phyloP scores from a whole-genome alignment of 352 stramenopile genomes.

The Discostella stelligera region DNA sequence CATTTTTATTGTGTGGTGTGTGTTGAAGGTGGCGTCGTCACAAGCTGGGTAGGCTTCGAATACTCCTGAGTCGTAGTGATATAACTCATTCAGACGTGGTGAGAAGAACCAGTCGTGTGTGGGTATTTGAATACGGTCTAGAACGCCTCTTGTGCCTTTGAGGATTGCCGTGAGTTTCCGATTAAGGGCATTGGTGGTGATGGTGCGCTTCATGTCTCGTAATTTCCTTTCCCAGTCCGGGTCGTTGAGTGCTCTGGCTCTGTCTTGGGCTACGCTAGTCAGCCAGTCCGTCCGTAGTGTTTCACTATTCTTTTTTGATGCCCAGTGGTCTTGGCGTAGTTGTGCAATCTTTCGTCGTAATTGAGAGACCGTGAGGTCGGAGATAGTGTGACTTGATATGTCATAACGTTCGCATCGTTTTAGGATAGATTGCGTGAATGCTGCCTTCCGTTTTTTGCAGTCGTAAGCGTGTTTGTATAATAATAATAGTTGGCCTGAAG shows the following conservation, averaged over 20 bases:
- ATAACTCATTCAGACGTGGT: constrained; percentile 10
- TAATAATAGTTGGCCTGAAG: neutral
- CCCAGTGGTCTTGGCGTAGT: too few relatives aligned
- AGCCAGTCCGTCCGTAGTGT: constrained; percentile 7
- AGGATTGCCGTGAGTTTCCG: constrained; percentile 4
- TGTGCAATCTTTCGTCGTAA: too few relatives aligned
- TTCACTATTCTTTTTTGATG: too few relatives aligned
- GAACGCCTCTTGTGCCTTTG: neutral
- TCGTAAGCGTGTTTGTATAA: constrained; percentile 6
- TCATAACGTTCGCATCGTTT: neutral
- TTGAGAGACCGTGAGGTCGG: too few relatives aligned
- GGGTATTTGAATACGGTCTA: constrained; percentile 23
- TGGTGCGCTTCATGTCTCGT: neutral
- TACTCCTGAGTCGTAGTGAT: constrained; percentile 17
- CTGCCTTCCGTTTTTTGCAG: neutral
- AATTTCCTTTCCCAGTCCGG: constrained; percentile 18
- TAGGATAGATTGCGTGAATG: neutral
- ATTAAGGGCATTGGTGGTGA: constrained; percentile 6
- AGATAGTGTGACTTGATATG: too few relatives aligned
- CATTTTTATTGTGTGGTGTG: constrained; percentile 29
- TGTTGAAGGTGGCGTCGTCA: neutral
- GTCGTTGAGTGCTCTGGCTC: neutral
- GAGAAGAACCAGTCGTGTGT: constrained; percentile 30
- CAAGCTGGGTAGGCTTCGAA: constrained; percentile 18
- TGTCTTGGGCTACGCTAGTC: neutral